Conservation (phyloP, 805 yeast genomes). For the Myxozyma geophila region DNA sequence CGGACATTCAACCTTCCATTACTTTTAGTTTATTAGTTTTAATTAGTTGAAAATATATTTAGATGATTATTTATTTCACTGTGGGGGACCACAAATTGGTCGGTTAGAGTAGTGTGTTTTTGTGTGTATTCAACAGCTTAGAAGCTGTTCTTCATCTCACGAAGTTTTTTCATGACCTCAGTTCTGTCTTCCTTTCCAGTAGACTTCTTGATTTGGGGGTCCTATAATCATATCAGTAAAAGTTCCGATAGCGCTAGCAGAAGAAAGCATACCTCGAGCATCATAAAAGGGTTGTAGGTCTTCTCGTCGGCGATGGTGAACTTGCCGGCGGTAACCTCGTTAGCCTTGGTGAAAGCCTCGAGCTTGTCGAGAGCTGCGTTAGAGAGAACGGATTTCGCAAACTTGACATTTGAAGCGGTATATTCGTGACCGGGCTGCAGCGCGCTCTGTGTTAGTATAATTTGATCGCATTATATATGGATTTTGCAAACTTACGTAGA, state of each 20-base stretch:
- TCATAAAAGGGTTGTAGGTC: conserved; percentile 87
- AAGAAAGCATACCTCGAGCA: conserved; percentile 41
- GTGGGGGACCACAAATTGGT: too few relatives aligned
- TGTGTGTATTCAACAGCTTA: conserved; percentile 3
- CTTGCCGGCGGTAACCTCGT: conserved; percentile 81
- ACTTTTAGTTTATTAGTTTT: not conserved
- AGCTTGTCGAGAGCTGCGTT: conserved; percentile 60
- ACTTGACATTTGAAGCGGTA: conserved; percentile 78
- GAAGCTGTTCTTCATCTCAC: conserved; percentile 70
- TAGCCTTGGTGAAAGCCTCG: conserved; percentile 53
- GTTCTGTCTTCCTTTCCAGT: conserved; percentile 58
- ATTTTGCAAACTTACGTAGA: conserved; percentile 50
- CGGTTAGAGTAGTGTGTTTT: too few relatives aligned
- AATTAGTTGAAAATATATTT: too few relatives aligned
- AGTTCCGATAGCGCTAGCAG: not conserved
- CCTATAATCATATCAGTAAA: conserved; percentile 44
- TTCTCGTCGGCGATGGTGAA: conserved; percentile 87
- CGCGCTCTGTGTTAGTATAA: not conserved
- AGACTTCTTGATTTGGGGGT: conserved; percentile 62
- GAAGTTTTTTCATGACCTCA: conserved; percentile 70
- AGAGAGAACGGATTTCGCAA: conserved; percentile 67
- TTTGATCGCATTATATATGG: not conserved
- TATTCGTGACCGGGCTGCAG: conserved; percentile 89
- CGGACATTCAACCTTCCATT: conserved; percentile 9
- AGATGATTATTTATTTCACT: not conserved